These are phyloP conservation scores for Parsonsia alboflavescens DNA, from an alignment of 257 asterid genomes.

Conservation along the genomic window DNA sequence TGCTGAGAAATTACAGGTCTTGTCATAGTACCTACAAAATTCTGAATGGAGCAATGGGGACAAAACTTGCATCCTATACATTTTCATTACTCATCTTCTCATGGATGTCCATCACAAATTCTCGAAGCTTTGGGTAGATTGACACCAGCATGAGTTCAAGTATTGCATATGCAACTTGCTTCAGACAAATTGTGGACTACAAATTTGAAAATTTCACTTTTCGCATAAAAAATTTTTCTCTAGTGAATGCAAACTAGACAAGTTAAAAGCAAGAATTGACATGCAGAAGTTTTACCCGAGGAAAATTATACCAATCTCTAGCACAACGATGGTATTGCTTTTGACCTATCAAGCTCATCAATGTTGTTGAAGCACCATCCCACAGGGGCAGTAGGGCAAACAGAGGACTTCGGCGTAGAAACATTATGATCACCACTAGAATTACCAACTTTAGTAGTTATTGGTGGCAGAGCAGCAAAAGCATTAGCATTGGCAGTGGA, in stretches of 20 bases:
- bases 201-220: constrained; percentile 8
- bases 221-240: too few species aligned
- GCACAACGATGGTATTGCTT: too few species aligned
- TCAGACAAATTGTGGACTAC: constrained; percentile 80
- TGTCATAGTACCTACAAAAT: too few species aligned
- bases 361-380: too few species aligned
- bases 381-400: background rate
- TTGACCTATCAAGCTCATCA: too few species aligned
- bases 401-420: background rate
- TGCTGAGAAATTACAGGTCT: too few species aligned
- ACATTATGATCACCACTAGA: background rate
- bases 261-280: too few species aligned
- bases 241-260: too few species aligned
- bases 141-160: constrained; percentile 77
- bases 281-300: too few species aligned
- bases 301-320: too few species aligned
- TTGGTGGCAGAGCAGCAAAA: background rate
- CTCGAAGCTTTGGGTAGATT: constrained; percentile 74
- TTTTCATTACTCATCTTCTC: constrained; percentile 42
- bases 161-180: constrained; percentile 93
- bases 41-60: too few species aligned
- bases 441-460: background rate
- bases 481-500: background rate
- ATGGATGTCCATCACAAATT: constrained; percentile 65
- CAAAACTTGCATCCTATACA: constrained; percentile 23